Percentiles rank a stretch among this genome's conserved stretches.
Evolutionary conservation across 2,329 filamentous ascomycete genomes (phyloP).

Genomic region (Tolypocladium ovalisporum): DNA sequence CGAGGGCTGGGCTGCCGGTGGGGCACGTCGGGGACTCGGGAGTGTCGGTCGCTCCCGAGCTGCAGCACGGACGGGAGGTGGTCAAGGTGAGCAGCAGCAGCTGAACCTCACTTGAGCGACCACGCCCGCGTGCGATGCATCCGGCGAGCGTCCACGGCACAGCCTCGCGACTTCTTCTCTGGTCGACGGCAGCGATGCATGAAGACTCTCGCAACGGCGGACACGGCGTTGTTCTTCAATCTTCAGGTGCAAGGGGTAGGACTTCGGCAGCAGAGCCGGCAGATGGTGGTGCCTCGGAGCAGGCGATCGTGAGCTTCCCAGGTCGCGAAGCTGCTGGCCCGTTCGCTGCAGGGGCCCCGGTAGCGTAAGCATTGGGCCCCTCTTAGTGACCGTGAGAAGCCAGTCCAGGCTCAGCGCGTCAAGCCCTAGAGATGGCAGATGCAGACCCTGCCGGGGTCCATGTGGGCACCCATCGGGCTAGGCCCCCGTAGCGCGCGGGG

Average conservation of each 20-base stretch:
- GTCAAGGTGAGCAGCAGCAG: neutral
- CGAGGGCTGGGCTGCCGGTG: neutral
- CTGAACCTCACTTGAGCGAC: neutral
- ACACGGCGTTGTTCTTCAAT: neutral
- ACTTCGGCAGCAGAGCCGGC: neutral
- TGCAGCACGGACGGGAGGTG: neutral
- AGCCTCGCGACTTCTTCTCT: neutral
- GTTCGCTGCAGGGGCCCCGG: neutral
- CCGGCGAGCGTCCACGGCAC: neutral
- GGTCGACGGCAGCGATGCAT: neutral
- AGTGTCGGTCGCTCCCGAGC: neutral
- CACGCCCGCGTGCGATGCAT: neutral
- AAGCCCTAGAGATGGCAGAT: neutral
- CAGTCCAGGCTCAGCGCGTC: neutral
- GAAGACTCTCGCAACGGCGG: neutral
- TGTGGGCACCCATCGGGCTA: neutral
- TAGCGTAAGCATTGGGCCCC: neutral
- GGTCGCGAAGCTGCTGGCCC: neutral
- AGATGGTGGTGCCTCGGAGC: neutral
- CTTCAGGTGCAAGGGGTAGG: neutral
- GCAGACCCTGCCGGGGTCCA: neutral
- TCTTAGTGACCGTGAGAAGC: neutral
- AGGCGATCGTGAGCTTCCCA: neutral
- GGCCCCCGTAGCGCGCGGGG: neutral
- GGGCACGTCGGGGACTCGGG: neutral